Conservation (phyloP, 306 rosid genomes). For the Mimosa pudica region DNA sequence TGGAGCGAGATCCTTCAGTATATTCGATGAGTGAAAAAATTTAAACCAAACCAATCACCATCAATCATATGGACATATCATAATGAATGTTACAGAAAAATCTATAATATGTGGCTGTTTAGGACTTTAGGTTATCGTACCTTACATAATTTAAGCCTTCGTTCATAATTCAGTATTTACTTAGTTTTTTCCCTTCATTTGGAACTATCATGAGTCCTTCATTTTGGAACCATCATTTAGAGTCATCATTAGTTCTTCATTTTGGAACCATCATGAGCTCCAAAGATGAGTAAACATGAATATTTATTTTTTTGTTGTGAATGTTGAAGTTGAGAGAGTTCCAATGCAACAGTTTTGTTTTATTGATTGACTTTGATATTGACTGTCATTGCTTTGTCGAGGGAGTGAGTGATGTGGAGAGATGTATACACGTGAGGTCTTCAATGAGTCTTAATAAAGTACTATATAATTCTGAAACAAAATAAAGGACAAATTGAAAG, state of each 20-base stretch:
- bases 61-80: neutral
- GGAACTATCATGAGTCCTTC: neutral
- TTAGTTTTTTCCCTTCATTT: neutral
- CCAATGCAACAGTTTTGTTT: conserved; percentile 8
- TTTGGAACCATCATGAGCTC: neutral
- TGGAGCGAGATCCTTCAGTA: neutral
- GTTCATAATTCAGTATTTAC: neutral
- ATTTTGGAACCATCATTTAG: neutral
- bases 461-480: neutral
- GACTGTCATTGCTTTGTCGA: conserved; percentile 27
- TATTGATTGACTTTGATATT: conserved; percentile 16
- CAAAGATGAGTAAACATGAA: neutral
- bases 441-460: neutral
- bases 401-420: conserved; percentile 2
- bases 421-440: conserved; percentile 9
- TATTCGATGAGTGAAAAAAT: neutral
- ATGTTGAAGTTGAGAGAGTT: neutral
- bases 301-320: neutral
- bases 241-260: neutral
- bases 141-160: neutral
- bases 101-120: neutral
- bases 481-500: neutral
- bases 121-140: neutral
- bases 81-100: neutral
- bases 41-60: neutral